phyloP scores from a whole-genome alignment of 208 protist genomes.

The Borovskyia barvae region DNA sequence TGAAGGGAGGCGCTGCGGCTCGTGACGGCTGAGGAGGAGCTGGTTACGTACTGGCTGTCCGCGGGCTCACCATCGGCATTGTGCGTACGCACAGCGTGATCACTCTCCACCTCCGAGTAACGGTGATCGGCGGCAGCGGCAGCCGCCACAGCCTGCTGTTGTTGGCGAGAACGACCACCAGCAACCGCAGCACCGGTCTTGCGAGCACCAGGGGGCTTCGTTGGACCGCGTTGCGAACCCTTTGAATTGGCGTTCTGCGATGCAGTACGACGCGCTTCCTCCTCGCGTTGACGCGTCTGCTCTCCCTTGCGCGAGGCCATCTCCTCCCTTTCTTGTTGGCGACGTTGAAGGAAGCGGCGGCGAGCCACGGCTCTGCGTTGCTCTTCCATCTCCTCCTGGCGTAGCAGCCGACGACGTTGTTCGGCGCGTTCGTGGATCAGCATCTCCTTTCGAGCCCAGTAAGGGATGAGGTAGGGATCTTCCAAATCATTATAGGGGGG shows the following conservation, averaged over 20 bases:
- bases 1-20: constrained; percentile 22
- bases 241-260: constrained; percentile 1
- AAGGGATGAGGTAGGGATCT: constrained; percentile 70
- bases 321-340: constrained; percentile 54
- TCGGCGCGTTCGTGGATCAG: constrained; percentile 46
- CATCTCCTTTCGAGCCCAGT: constrained; percentile 72
- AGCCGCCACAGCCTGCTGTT: constrained; percentile 12
- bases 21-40: constrained; percentile 20
- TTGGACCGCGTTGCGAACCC: background rate
- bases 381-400: constrained; percentile 42
- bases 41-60: constrained; percentile 23
- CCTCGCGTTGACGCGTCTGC: constrained; percentile 26
- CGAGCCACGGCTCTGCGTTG: constrained; percentile 34
- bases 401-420: constrained; percentile 41
- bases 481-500: constrained; percentile 85
- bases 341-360: constrained; percentile 61
- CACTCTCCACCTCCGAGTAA: constrained; percentile 8
- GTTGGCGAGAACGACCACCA: constrained; percentile 3
- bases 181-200: background rate
- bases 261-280: constrained; percentile 6
- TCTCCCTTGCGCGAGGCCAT: constrained; percentile 46
- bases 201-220: constrained; percentile 2
- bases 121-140: constrained; percentile 8
- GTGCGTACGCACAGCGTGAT: background rate
- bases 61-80: constrained; percentile 4